These are phyloP conservation scores for Pulveroboletus sp. DNA, from an alignment of 768 basidiomycete species.

Conservation along the genomic window DNA sequence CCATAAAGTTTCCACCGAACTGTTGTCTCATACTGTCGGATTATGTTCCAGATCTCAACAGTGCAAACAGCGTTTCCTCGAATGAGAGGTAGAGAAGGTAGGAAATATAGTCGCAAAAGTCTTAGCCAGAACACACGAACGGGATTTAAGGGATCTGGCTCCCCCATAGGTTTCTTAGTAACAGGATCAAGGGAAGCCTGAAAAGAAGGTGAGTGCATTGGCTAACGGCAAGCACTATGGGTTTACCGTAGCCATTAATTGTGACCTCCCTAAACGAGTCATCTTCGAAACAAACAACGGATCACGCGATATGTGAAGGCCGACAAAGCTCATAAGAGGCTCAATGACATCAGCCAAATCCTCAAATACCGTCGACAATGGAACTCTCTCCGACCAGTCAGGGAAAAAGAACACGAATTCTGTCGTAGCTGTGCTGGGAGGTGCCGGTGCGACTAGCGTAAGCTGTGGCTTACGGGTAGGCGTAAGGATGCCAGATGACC, in stretches of 20 bases:
- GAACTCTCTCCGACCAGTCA: conserved; percentile 70
- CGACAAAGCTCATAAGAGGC: conserved; percentile 74
- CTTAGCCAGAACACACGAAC: conserved; percentile 80
- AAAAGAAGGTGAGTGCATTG: conserved; percentile 5
- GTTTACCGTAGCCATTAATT: conserved; percentile 53
- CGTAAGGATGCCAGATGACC: conserved; percentile 49
- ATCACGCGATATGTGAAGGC: conserved; percentile 77
- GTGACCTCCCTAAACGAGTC: conserved; percentile 66
- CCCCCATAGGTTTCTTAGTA: conserved; percentile 55
- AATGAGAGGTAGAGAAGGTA: conserved; percentile 84
- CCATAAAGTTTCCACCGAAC: conserved; percentile 90
- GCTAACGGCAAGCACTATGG: background rate
- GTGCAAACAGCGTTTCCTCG: conserved; percentile 84
- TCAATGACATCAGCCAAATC: conserved; percentile 75
- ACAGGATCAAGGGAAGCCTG: conserved; percentile 51
- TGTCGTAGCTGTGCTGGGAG: conserved; percentile 67
- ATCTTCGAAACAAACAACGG: conserved; percentile 75
- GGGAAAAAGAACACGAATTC: conserved; percentile 92
- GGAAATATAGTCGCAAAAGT: conserved; percentile 70
- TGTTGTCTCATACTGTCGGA: conserved; percentile 72
- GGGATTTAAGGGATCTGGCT: conserved; percentile 53
- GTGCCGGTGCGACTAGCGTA: conserved; percentile 76
- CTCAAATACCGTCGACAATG: conserved; percentile 55
- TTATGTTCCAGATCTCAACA: conserved; percentile 88
- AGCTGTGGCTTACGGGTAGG: conserved; percentile 58